Evolutionary conservation across 345 rosid genomes (phyloP), one percentile per base, ranked within the genome.

Genomic region (Arabidopsis suecica): DNA sequence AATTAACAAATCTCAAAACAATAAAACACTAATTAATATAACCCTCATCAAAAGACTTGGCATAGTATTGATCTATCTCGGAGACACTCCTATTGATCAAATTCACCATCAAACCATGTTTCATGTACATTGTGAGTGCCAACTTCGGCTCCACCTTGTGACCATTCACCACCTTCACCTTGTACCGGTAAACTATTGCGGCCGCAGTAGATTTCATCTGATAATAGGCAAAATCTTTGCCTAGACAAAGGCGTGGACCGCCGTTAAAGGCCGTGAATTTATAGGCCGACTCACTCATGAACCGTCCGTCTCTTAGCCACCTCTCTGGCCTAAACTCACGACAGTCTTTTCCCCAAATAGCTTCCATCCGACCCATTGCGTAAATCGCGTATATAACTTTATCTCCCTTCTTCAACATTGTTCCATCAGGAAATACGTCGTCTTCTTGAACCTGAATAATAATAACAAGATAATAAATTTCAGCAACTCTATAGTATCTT

Each of bases 81-180:
- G 45, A 23, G 59, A 12, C 57, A 55, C 71, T 57, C 62, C 75
- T 74, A 5, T 62, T 63, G 20, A 56, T 55, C 79, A 79, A 11
- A 57, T 68, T 74, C 56, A 79, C 82, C 78, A 56, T 69, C 66
- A 79, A 69, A 47, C 82, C 82, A 74, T 79, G 87, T 72, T 90
- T 95, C 98, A 95, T 92, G 86, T 92, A 95, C 98, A 95, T 84
- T 0, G 99, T 95, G 60, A 92, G 71, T 5, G 99, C 98, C 47
- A 92, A 84, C 79, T 92, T 95, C 0, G 78, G 87, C 61, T 79
- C 78, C 38, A 79, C 82, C 0, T 72, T 85, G 56, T 95, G 98
- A 68, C 76, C 83, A 20, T 84, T 73, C 56, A 72, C 89, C 36
- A 90, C 84, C 78, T 84, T 82, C 64, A 89, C 89, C 6, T 66